Percentiles rank a stretch among this genome's conserved stretches.
Evolutionary conservation across 2,329 filamentous ascomycete species (phyloP).

Genomic region (Canariomyces notabilis): DNA sequence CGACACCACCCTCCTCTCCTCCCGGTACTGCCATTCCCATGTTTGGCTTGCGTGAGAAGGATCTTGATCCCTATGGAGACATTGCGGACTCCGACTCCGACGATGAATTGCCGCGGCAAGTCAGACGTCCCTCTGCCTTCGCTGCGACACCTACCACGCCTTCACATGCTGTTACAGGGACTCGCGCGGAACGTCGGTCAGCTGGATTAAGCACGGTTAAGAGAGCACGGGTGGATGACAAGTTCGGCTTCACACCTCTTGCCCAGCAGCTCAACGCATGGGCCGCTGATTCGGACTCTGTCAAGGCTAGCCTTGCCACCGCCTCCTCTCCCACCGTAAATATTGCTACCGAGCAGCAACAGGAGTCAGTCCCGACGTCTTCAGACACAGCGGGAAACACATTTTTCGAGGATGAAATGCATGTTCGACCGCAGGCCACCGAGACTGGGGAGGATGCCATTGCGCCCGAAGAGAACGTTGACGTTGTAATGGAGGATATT

Average conservation of each 20-base stretch:
- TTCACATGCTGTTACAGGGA: conserved; percentile 29
- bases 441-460: conserved; percentile 34
- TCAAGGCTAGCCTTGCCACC: conserved; percentile 32
- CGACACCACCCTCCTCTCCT: conserved; percentile 29
- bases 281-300: conserved; percentile 53
- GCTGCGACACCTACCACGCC: conserved; percentile 39
- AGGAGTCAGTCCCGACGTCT: conserved; percentile 22
- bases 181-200: conserved; percentile 3
- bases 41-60: conserved; percentile 46
- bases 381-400: conserved; percentile 38
- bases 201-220: conserved; percentile 28
- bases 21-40: conserved; percentile 27
- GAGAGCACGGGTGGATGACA: conserved; percentile 16
- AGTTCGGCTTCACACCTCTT: conserved; percentile 59
- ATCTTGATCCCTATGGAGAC: conserved; percentile 40
- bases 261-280: conserved; percentile 58
- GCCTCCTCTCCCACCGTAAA: conserved; percentile 23
- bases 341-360: conserved; percentile 17
- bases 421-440: conserved; percentile 28
- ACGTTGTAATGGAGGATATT: conserved; percentile 42
- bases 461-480: conserved; percentile 21
- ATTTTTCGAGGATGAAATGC: conserved; percentile 62
- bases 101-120: conserved; percentile 40
- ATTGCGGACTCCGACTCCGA: conserved; percentile 49
- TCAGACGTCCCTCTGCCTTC: conserved; percentile 26